Conservation (phyloP, 176 grass and related monocot species). For the Eragrostis curvula region DNA sequence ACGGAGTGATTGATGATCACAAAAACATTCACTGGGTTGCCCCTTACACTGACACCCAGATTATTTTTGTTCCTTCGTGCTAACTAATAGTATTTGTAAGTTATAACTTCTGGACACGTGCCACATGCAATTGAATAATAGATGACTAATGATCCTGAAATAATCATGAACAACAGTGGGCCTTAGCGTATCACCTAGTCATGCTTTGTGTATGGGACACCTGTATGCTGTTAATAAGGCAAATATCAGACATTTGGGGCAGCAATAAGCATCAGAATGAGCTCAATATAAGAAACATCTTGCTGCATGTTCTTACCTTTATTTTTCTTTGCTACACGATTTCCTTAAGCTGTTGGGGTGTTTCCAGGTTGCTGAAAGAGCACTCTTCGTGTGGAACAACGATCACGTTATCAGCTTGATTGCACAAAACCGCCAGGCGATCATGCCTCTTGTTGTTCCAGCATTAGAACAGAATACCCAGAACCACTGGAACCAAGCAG, state of each 20-base stretch:
- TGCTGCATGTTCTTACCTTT: neutral
- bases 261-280: slow-evolving; percentile 25
- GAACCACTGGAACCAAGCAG: slow-evolving; percentile 89
- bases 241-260: slow-evolving; percentile 23
- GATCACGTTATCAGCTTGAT: slow-evolving; percentile 79
- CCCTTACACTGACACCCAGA: neutral
- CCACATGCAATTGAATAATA: slow-evolving; percentile 3
- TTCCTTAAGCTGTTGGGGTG: neutral
- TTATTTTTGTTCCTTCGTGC: slow-evolving; percentile 3
- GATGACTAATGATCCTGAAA: slow-evolving; percentile 2
- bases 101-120: neutral
- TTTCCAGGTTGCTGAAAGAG: slow-evolving; percentile 91
- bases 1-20: neutral
- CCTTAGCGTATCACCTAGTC: slow-evolving; percentile 22
- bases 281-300: neutral
- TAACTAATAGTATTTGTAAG: neutral
- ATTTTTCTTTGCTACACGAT: neutral
- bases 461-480: slow-evolving; percentile 72
- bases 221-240: slow-evolving; percentile 19
- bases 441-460: slow-evolving; percentile 82
- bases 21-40: neutral
- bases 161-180: slow-evolving; percentile 3
- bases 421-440: slow-evolving; percentile 72
- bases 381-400: slow-evolving; percentile 94
- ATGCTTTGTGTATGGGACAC: neutral